Evolutionary conservation across 371 early-diverging fungal species (phyloP).

Genomic region (Apophysomyces elegans): DNA sequence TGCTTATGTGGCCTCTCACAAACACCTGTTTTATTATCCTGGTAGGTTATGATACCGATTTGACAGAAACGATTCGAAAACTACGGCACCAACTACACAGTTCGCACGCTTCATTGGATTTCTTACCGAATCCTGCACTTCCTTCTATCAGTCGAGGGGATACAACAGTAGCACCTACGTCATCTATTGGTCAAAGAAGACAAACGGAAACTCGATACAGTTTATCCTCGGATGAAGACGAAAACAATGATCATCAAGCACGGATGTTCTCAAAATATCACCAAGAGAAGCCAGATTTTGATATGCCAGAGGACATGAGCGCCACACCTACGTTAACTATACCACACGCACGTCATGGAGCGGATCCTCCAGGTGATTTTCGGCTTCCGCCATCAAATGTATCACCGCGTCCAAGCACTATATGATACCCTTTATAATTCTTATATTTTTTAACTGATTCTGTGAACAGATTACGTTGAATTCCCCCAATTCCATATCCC

Average conservation of each 20-base stretch:
- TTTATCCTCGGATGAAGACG: not conserved
- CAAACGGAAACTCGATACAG: not conserved
- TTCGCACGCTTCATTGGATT: not conserved
- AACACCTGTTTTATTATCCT: slow-evolving; percentile 37
- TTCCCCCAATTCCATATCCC: too few species aligned
- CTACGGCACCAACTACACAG: not conserved
- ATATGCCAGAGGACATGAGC: slow-evolving; percentile 1
- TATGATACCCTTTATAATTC: not conserved
- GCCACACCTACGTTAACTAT: not conserved
- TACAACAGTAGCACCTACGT: not conserved
- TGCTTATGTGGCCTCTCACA: slow-evolving; percentile 47
- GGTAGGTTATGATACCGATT: slow-evolving; percentile 50
- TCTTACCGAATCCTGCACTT: not conserved
- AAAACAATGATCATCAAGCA: not conserved
- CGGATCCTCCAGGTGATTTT: not conserved
- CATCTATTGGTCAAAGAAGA: not conserved
- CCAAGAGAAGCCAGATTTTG: not conserved
- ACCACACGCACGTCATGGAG: not conserved
- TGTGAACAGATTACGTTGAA: too few species aligned
- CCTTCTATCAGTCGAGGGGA: not conserved
- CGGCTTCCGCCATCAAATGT: not conserved
- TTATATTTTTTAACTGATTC: too few species aligned
- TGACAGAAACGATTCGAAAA: slow-evolving; percentile 32
- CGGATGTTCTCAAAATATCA: not conserved
- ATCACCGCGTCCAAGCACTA: not conserved